These are phyloP conservation scores for Schizonepeta tenuifolia DNA, from an alignment of 257 asterid species.

Conservation along the genomic window DNA sequence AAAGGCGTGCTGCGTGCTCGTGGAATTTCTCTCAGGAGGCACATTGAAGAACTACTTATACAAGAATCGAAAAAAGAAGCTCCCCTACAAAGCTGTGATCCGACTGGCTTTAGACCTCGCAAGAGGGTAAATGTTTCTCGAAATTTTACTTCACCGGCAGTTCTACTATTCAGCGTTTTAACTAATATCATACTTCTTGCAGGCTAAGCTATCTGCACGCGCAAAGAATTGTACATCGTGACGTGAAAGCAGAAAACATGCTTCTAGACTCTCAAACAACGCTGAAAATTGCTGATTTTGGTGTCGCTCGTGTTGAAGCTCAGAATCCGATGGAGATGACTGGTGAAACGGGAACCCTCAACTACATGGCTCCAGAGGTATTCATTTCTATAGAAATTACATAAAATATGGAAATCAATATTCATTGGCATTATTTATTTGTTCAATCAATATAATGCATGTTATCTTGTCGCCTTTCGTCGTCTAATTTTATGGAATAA, in stretches of 20 bases:
- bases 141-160: neutral
- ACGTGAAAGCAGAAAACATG: conserved; percentile 95
- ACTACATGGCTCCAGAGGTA: conserved; percentile 97
- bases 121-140: conserved; percentile 55
- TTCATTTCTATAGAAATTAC: neutral
- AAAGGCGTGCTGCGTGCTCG: conserved; percentile 79
- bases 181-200: conserved; percentile 17
- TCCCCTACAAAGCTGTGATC: conserved; percentile 61
- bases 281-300: conserved; percentile 81
- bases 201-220: conserved; percentile 85
- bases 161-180: neutral
- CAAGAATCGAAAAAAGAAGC: conserved; percentile 76
- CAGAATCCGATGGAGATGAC: conserved; percentile 89
- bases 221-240: conserved; percentile 80
- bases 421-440: no score
- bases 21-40: conserved; percentile 75
- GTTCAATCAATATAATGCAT: no score
- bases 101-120: conserved; percentile 79
- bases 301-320: conserved; percentile 93
- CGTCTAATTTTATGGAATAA: no score
- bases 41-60: conserved; percentile 65
- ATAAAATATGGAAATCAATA: neutral
- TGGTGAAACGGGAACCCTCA: conserved; percentile 90
- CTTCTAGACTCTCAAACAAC: conserved; percentile 53
- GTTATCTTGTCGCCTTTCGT: no score